Evolutionary conservation across 768 basidiomycete genomes (phyloP).

Genomic region (Crassisporium funariophilum): DNA sequence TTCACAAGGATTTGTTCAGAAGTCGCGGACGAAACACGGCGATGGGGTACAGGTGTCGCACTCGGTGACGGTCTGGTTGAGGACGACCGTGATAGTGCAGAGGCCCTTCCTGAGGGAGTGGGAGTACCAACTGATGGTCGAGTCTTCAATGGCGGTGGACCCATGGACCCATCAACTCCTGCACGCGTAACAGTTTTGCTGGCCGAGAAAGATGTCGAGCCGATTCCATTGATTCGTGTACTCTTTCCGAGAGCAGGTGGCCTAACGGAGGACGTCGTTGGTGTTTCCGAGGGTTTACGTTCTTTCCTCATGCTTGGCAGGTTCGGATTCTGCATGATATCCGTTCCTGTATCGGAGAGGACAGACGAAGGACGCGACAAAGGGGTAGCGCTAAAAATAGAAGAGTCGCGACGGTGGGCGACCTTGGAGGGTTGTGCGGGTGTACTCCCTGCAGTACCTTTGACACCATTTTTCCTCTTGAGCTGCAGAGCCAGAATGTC

Average conservation of each 20-base stretch:
- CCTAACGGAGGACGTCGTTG: conserved; percentile 28
- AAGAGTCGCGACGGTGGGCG: conserved; percentile 54
- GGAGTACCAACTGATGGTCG: conserved; percentile 43
- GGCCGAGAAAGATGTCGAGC: conserved; percentile 17
- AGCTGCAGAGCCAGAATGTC: conserved; percentile 39
- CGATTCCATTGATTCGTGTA: conserved; percentile 42
- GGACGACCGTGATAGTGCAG: conserved; percentile 39
- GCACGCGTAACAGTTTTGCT: conserved; percentile 18
- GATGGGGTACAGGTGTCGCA: conserved; percentile 35
- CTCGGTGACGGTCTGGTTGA: conserved; percentile 34
- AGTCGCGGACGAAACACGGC: conserved; percentile 33
- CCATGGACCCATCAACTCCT: conserved; percentile 48
- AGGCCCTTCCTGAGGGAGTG: conserved; percentile 35
- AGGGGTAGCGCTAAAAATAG: conserved; percentile 56
- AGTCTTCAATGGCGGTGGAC: conserved; percentile 40
- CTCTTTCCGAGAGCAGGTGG: conserved; percentile 52
- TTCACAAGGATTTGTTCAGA: conserved; percentile 28
- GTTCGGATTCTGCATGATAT: conserved; percentile 24
- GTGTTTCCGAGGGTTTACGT: conserved; percentile 40
- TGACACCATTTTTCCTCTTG: conserved; percentile 62
- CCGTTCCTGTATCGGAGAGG: conserved; percentile 52
- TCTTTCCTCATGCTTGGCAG: no score
- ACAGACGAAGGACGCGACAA: conserved; percentile 57
- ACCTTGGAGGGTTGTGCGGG: conserved; percentile 49
- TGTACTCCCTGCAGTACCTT: conserved; percentile 57